Percentiles rank a stretch among this genome's conserved stretches.
These are phyloP conservation scores for barrel medic (Medicago truncatula) DNA, from an alignment of 306 rosid genomes.

Conservation along the genomic window MtrunA17r5.0-ANR NC_053042.1:19779501-19780000, in stretches of 20 bases:
- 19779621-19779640: slow-evolving; percentile 10
- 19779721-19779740: slow-evolving; percentile 9
- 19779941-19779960: background rate
- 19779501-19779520: background rate
- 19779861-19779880: background rate
- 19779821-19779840: slow-evolving; percentile 2
- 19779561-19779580: background rate
- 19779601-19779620: background rate
- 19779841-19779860: background rate
- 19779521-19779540: no score
- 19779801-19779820: background rate
- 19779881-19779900: no score
- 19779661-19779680: background rate
- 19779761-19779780: slow-evolving; percentile 3
- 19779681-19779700: background rate
- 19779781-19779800: background rate
- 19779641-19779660: slow-evolving; percentile 21
- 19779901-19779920: background rate
- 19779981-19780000: background rate
- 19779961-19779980: background rate
- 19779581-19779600: background rate
- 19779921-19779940: background rate
- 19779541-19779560: background rate
- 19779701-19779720: background rate
- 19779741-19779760: background rate